Evolutionary conservation across 768 basidiomycete genomes (phyloP).

Genomic region (Mycena rebaudengoi): DNA sequence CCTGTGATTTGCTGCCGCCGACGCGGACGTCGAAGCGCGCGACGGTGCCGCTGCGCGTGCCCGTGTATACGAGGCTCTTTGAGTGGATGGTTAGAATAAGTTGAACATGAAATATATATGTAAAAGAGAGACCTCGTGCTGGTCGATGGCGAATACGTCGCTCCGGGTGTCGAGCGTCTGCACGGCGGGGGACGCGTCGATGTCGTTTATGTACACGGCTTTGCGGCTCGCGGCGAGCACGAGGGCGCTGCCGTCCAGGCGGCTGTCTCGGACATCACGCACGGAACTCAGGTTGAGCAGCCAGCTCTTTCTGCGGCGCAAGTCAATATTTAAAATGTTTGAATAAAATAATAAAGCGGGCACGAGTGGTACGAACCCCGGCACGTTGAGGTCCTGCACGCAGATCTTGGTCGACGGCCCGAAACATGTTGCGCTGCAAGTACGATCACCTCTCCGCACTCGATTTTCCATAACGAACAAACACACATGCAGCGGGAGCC

Average conservation of each 20-base stretch:
- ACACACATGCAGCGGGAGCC: too few relatives aligned
- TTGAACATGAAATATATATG: neutral
- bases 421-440: slow-evolving; percentile 21
- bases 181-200: slow-evolving; percentile 7
- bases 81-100: neutral
- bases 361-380: slow-evolving; percentile 1
- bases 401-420: slow-evolving; percentile 21
- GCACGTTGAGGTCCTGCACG: slow-evolving; percentile 7
- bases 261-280: slow-evolving; percentile 22
- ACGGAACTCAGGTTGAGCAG: slow-evolving; percentile 13
- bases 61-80: slow-evolving; percentile 23
- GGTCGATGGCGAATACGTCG: slow-evolving; percentile 25
- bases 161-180: slow-evolving; percentile 14
- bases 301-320: neutral
- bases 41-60: slow-evolving; percentile 15
- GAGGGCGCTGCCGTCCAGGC: slow-evolving; percentile 12
- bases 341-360: neutral
- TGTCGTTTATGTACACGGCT: slow-evolving; percentile 8
- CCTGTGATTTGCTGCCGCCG: neutral
- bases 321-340: neutral
- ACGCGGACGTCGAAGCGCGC: slow-evolving; percentile 26
- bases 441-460: neutral
- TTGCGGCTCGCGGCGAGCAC: slow-evolving; percentile 13
- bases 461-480: too few relatives aligned
- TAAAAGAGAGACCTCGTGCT: slow-evolving; percentile 6